Conservation (phyloP, 2,329 filamentous ascomycete genomes). For the Zymoseptoria tritici region DNA sequence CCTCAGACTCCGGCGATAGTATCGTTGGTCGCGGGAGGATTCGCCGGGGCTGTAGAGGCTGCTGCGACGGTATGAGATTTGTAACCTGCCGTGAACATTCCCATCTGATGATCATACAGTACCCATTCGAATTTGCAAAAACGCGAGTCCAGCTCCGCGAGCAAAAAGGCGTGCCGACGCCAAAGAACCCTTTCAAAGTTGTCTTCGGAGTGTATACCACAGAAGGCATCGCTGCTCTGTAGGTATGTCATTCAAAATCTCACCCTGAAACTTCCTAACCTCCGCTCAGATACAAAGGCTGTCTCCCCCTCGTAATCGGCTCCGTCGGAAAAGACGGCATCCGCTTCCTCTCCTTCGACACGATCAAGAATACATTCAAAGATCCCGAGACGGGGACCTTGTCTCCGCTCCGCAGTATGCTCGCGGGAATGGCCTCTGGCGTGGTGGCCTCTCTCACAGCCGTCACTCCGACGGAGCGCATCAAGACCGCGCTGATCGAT, state of each 20-base stretch:
- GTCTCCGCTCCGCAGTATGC: constrained; percentile 49
- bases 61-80: constrained; percentile 22
- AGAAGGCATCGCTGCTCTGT: constrained; percentile 50
- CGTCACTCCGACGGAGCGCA: constrained; percentile 60
- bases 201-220: constrained; percentile 48
- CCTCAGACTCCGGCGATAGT: constrained; percentile 27
- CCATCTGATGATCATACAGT: constrained; percentile 25
- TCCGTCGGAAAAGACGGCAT: constrained; percentile 59
- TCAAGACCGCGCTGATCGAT: constrained; percentile 62
- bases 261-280: no score
- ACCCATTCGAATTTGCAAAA: constrained; percentile 63
- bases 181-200: constrained; percentile 52
- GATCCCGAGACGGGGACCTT: constrained; percentile 50
- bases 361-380: constrained; percentile 53
- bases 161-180: constrained; percentile 37
- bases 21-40: constrained; percentile 29
- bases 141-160: constrained; percentile 53
- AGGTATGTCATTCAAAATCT: not conserved
- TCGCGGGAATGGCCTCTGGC: constrained; percentile 58
- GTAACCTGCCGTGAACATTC: not conserved
- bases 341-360: constrained; percentile 59
- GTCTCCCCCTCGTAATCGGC: constrained; percentile 52
- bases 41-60: constrained; percentile 31
- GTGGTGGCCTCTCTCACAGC: constrained; percentile 55
- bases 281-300: constrained; percentile 49